Conservation (phyloP, 2,329 filamentous ascomycete genomes). For the Monascus ruber region DNA sequence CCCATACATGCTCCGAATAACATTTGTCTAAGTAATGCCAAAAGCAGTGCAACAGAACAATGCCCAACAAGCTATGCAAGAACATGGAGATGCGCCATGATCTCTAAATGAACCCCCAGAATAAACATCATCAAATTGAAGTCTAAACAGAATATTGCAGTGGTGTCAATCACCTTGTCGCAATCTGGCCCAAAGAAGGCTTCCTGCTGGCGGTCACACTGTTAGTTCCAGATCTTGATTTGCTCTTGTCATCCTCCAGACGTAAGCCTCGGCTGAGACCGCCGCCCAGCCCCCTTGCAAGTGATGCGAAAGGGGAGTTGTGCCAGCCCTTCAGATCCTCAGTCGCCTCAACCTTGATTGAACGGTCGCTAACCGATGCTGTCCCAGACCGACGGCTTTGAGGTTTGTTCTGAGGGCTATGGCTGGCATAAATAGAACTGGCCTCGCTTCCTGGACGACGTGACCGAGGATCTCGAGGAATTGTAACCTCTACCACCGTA, state of each 20-base stretch:
- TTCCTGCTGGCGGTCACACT: slow-evolving; percentile 3
- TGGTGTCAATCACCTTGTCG: slow-evolving; percentile 2
- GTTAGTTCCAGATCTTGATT: slow-evolving; percentile 4
- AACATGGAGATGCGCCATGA: not conserved
- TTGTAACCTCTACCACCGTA: slow-evolving; percentile 19
- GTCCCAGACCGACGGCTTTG: slow-evolving; percentile 5
- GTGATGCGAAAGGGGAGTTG: slow-evolving; percentile 27
- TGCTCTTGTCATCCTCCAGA: slow-evolving; percentile 20
- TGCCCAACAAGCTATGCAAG: not conserved
- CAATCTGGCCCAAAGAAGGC: slow-evolving; percentile 4
- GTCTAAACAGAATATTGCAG: not conserved
- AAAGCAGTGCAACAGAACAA: too few species aligned
- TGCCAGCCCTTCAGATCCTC: slow-evolving; percentile 26
- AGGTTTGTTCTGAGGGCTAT: slow-evolving; percentile 9
- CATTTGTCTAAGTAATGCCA: too few species aligned
- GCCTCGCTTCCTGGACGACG: slow-evolving; percentile 3
- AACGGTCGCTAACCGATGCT: not conserved
- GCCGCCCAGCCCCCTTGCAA: slow-evolving; percentile 31
- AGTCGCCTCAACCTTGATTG: slow-evolving; percentile 11
- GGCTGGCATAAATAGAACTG: not conserved
- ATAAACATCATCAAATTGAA: not conserved
- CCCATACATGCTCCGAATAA: too few species aligned
- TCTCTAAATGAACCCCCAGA: not conserved
- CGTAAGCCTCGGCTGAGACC: slow-evolving; percentile 31
- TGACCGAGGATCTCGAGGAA: slow-evolving; percentile 13